These are phyloP conservation scores for Porodaedalea pini DNA, from an alignment of 1,284 basidiomycete genomes.

Conservation along the genomic window DNA sequence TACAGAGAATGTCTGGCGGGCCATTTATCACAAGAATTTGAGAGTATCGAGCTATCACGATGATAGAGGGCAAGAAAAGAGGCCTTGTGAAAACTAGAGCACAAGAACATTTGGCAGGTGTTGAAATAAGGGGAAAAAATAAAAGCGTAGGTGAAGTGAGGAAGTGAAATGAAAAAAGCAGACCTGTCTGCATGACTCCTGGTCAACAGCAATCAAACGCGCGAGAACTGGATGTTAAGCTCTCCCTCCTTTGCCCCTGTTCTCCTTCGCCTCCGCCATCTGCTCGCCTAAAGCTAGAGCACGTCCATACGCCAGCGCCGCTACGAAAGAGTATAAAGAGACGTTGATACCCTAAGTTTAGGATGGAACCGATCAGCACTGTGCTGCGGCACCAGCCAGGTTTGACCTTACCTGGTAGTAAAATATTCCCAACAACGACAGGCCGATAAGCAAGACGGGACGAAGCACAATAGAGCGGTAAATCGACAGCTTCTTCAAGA, in stretches of 20 bases:
- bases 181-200: conserved; percentile 15
- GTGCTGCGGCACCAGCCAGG: neutral
- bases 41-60: no score
- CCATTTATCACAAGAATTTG: no score
- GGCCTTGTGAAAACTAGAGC: no score
- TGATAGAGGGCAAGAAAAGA: no score
- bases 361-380: neutral
- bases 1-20: no score
- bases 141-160: neutral
- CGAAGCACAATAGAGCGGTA: conserved; percentile 64
- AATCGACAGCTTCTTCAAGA: conserved; percentile 51
- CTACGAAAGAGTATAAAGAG: conserved; percentile 67
- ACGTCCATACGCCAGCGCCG: conserved; percentile 59
- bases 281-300: conserved; percentile 62
- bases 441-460: conserved; percentile 60
- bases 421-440: conserved; percentile 62
- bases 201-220: conserved; percentile 10
- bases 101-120: neutral
- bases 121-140: neutral
- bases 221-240: conserved; percentile 40
- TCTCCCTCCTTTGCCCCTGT: conserved; percentile 53
- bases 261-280: conserved; percentile 61
- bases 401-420: conserved; percentile 67
- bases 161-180: conserved; percentile 10
- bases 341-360: conserved; percentile 66